A percentile compares a stretch with the other conserved stretches of the same genome.
Conservation (phyloP, 2,329 filamentous ascomycete genomes). For the Aspergillus floridensis region DNA sequence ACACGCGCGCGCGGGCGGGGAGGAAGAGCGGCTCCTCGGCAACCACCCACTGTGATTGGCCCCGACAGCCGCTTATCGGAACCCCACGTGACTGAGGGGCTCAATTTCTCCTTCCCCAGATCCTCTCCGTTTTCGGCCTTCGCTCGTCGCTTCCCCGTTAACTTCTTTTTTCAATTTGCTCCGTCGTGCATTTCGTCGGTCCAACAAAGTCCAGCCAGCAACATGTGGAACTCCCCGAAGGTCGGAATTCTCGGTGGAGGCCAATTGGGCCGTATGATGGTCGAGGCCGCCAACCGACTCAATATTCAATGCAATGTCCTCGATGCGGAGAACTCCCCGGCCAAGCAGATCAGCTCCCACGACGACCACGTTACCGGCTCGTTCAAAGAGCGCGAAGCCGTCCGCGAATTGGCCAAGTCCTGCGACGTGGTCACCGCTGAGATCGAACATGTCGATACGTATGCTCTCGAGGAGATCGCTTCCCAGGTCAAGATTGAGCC, state of each 20-base stretch:
- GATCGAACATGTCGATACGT: slow-evolving; percentile 93
- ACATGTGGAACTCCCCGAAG: slow-evolving; percentile 41
- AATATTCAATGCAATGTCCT: slow-evolving; percentile 77
- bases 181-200: slow-evolving; percentile 3
- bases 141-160: background rate
- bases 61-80: slow-evolving; percentile 21
- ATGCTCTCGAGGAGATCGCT: slow-evolving; percentile 78
- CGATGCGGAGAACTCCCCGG: slow-evolving; percentile 72
- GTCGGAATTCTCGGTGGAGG: slow-evolving; percentile 60
- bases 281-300: slow-evolving; percentile 77
- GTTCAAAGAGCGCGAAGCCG: slow-evolving; percentile 78
- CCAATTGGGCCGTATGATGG: slow-evolving; percentile 89
- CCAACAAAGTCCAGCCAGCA: slow-evolving; percentile 5
- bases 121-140: slow-evolving; percentile 5
- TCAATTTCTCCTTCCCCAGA: slow-evolving; percentile 5
- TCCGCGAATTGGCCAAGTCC: slow-evolving; percentile 71
- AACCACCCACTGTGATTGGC: slow-evolving; percentile 15
- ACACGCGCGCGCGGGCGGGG: slow-evolving; percentile 20
- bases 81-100: slow-evolving; percentile 23
- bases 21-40: slow-evolving; percentile 9
- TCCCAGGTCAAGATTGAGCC: slow-evolving; percentile 70
- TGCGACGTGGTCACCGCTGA: slow-evolving; percentile 87
- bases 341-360: slow-evolving; percentile 80
- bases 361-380: slow-evolving; percentile 75
- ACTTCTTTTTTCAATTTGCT: background rate